Evolutionary conservation across 2,329 filamentous ascomycete species (phyloP).

Genomic region (Phialocephala subalpina): DNA sequence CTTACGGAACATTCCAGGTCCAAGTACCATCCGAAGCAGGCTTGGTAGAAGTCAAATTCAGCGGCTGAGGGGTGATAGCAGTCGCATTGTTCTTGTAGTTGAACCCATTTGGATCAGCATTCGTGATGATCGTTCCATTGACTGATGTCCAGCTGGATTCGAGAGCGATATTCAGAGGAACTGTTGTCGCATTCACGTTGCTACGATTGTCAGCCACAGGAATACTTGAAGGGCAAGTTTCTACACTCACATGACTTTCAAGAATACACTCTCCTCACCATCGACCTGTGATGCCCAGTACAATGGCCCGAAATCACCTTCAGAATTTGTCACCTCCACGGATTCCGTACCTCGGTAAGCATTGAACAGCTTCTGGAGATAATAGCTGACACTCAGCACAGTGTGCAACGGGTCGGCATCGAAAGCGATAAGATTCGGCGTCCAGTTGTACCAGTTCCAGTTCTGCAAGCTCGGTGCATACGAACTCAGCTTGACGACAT

Average conservation of each 20-base stretch:
- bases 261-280: constrained; percentile 25
- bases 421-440: constrained; percentile 37
- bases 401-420: constrained; percentile 34
- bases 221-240: background rate
- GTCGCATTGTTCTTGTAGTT: constrained; percentile 37
- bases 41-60: constrained; percentile 26
- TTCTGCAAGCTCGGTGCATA: constrained; percentile 49
- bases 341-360: constrained; percentile 34
- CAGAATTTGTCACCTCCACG: constrained; percentile 31
- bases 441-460: constrained; percentile 42
- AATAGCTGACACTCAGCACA: constrained; percentile 36
- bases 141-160: constrained; percentile 31
- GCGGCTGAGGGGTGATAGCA: constrained; percentile 25
- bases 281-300: constrained; percentile 45
- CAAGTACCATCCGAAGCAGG: constrained; percentile 25
- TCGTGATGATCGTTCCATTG: constrained; percentile 35
- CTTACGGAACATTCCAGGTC: constrained; percentile 37
- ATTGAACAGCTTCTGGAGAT: constrained; percentile 40
- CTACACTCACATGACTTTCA: constrained; percentile 35
- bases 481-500: constrained; percentile 46
- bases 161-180: constrained; percentile 26
- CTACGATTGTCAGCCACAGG: constrained; percentile 14
- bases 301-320: constrained; percentile 35
- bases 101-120: constrained; percentile 28
- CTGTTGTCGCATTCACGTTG: constrained; percentile 27